phyloP scores from a whole-genome alignment of 2,329 filamentous ascomycete genomes.

The Tolypocladium ovalisporum region DNA sequence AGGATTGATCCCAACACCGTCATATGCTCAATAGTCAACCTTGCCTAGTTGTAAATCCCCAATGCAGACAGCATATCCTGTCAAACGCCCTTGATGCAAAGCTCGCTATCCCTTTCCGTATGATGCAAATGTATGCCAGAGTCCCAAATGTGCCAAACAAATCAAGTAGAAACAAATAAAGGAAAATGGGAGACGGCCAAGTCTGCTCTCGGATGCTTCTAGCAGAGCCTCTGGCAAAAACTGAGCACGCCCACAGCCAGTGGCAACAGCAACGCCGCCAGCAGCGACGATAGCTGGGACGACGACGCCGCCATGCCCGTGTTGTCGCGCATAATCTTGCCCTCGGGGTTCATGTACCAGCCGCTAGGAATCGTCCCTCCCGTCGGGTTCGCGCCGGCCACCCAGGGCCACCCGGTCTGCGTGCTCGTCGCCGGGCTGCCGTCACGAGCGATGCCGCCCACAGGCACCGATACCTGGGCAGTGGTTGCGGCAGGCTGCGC shows the following conservation, averaged over 20 bases:
- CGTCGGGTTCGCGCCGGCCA: constrained; percentile 40
- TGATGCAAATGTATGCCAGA: background rate
- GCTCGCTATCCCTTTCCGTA: background rate
- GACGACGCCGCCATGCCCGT: constrained; percentile 27
- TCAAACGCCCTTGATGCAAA: background rate
- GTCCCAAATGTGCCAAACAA: background rate
- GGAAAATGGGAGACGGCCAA: background rate
- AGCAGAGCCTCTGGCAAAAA: constrained; percentile 8
- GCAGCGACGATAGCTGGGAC: constrained; percentile 8
- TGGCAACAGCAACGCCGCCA: constrained; percentile 13
- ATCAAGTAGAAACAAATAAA: background rate
- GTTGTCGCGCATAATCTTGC: constrained; percentile 63
- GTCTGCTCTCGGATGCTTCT: background rate
- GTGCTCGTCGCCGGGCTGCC: constrained; percentile 39
- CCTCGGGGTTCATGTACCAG: constrained; percentile 69
- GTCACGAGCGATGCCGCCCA: constrained; percentile 53
- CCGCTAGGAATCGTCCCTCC: constrained; percentile 57
- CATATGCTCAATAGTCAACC: background rate
- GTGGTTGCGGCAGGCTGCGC: constrained; percentile 52
- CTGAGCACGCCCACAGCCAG: constrained; percentile 14
- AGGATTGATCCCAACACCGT: background rate
- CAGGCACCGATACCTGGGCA: constrained; percentile 55
- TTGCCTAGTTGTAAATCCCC: background rate
- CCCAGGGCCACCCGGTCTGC: constrained; percentile 60
- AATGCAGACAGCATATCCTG: background rate